phyloP scores from a whole-genome alignment of 345 rosid species.

The Gossypium raimondii region DNA sequence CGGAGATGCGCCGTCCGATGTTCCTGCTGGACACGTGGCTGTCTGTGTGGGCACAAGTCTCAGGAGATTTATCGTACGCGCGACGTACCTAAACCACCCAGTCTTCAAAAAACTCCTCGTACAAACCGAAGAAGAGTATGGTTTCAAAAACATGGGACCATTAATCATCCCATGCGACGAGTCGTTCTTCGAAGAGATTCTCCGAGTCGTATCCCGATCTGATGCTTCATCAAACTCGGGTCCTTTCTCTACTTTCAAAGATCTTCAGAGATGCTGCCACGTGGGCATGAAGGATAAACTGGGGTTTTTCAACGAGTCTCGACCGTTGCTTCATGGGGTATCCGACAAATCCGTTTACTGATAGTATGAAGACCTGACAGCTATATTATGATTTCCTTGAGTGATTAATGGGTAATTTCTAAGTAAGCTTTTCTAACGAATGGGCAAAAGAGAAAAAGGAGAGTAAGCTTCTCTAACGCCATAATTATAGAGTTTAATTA shows the following conservation, averaged over 20 bases:
- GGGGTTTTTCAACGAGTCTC: slow-evolving; percentile 40
- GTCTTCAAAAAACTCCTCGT: slow-evolving; percentile 56
- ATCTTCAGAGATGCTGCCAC: slow-evolving; percentile 53
- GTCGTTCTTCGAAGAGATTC: slow-evolving; percentile 64
- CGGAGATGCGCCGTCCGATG: slow-evolving; percentile 45
- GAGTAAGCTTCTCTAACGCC: neutral
- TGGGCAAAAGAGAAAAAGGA: too few species aligned
- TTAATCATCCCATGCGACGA: slow-evolving; percentile 83
- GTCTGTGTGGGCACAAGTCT: slow-evolving; percentile 56
- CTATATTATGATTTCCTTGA: neutral
- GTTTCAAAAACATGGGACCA: slow-evolving; percentile 64
- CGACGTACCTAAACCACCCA: slow-evolving; percentile 81
- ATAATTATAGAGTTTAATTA: too few species aligned
- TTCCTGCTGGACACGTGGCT: slow-evolving; percentile 84
- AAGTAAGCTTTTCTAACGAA: neutral
- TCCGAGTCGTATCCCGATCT: slow-evolving; percentile 38
- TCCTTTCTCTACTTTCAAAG: slow-evolving; percentile 34
- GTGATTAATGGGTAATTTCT: neutral
- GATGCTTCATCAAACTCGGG: slow-evolving; percentile 19
- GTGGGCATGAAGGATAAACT: slow-evolving; percentile 29
- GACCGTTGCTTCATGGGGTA: slow-evolving; percentile 58
- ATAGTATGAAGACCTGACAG: neutral
- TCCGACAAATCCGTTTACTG: slow-evolving; percentile 34
- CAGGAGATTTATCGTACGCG: slow-evolving; percentile 63
- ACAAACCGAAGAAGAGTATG: slow-evolving; percentile 83